Evolutionary conservation across 2,329 filamentous ascomycete species (phyloP), one percentile per base, ranked within the genome.

Genomic region (Mariannaea elegans): DNA sequence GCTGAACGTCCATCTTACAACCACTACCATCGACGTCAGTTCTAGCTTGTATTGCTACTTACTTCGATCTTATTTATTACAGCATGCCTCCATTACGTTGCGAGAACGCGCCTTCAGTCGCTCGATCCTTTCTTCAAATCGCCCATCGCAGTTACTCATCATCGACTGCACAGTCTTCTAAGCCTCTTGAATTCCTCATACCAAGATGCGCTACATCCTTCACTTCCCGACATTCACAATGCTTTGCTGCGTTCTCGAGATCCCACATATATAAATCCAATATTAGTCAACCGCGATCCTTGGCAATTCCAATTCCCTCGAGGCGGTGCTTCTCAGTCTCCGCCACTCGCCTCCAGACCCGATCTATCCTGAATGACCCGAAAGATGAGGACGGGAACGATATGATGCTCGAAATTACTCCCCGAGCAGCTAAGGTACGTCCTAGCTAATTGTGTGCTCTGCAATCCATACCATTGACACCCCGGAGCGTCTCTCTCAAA

Each of bases 361-460:
- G 77, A 27, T 82, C 82, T 39, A 77, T 87, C 4, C 76, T 82
- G 64, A 97, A 98, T 73, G 91, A 93, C 1, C 87, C 90, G 66
- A 84, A 84, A 56, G 92, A 95, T 73, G 92, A 96, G 29, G 87
- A 94, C 55, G 94, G 94, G 23, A 90, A 92, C n/a, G 86, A 90
- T 18, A 93, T 97, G 88, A 80, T 81, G 68, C 83, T 99, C 21
- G 89, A 90, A 53, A 97, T 98, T 62, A 96, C 93, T 0, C 85
- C 91, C 2, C 86, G 94, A 47, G 94, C 94, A 38, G 89, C 91
- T 39, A 87, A 91, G 78, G 91, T 93, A 83, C 48, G 81, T 54
- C 21, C 2, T 34, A 9, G 2, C n/a, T 1, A 3, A 5, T 3
- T 16, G 13, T 7, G 6, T 4, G 6, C 0, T 21, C 9, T 1